These are phyloP conservation scores for Aspergillus transmontanensis DNA, from an alignment of 2,329 filamentous ascomycete species.

Conservation along the genomic window DNA sequence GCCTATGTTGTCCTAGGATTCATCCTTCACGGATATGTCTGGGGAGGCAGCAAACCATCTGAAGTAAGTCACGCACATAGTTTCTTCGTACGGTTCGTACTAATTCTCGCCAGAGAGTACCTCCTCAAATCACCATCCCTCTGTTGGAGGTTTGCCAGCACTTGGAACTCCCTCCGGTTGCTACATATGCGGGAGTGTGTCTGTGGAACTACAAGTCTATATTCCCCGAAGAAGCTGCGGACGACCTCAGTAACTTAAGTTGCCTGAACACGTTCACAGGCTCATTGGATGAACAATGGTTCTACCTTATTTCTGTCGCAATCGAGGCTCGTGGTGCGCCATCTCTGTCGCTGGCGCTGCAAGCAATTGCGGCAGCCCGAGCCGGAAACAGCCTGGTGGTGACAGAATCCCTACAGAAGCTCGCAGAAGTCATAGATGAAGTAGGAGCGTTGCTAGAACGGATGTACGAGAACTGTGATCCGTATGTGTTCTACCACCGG, in stretches of 20 bases:
- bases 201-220: slow-evolving; percentile 97
- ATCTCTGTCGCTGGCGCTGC: slow-evolving; percentile 84
- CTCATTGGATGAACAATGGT: slow-evolving; percentile 96
- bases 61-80: slow-evolving; percentile 57
- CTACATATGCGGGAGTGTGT: slow-evolving; percentile 87
- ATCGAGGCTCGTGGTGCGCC: slow-evolving; percentile 91
- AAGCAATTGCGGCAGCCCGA: slow-evolving; percentile 79
- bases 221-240: slow-evolving; percentile 78
- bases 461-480: slow-evolving; percentile 96
- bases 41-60: slow-evolving; percentile 75
- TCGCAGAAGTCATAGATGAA: slow-evolving; percentile 87
- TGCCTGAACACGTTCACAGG: slow-evolving; percentile 91
- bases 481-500: slow-evolving; percentile 90
- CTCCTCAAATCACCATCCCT: slow-evolving; percentile 79
- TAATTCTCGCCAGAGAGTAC: slow-evolving; percentile 57
- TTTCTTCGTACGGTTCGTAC: not conserved
- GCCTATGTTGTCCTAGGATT: slow-evolving; percentile 80
- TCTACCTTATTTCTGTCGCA: slow-evolving; percentile 92
- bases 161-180: slow-evolving; percentile 86
- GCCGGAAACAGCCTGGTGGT: slow-evolving; percentile 70
- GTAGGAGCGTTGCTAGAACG: slow-evolving; percentile 75
- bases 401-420: slow-evolving; percentile 72
- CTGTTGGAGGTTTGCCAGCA: slow-evolving; percentile 74
- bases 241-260: slow-evolving; percentile 83
- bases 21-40: slow-evolving; percentile 83